Evolutionary conservation across 208 protist species (phyloP).

Genomic region (Novymonas esmeraldas): DNA sequence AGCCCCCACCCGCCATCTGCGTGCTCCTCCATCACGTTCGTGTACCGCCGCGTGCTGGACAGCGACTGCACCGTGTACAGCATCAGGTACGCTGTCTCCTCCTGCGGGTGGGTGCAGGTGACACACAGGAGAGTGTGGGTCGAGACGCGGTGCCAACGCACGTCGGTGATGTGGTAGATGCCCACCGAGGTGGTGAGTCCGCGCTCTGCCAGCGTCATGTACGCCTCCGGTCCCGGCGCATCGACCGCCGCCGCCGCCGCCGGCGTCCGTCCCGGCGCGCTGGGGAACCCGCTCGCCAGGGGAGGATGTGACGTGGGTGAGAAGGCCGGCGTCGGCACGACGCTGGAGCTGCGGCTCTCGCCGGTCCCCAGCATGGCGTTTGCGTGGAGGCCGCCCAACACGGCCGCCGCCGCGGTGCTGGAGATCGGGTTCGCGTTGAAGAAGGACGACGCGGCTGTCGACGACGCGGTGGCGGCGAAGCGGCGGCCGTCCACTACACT

Average conservation of each 20-base stretch:
- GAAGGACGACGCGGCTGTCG: conserved; percentile 12
- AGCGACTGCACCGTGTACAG: conserved; percentile 76
- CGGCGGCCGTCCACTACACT: conserved; percentile 1
- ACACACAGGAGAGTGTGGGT: conserved; percentile 78
- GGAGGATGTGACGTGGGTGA: conserved; percentile 27
- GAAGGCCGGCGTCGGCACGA: conserved; percentile 26
- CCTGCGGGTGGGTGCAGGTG: conserved; percentile 53
- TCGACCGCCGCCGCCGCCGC: background rate
- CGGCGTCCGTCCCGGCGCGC: background rate
- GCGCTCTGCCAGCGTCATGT: conserved; percentile 40
- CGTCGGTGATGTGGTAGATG: conserved; percentile 42
- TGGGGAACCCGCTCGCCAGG: conserved; percentile 1
- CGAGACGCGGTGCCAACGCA: conserved; percentile 72
- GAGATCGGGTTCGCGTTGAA: conserved; percentile 6
- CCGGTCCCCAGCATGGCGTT: background rate
- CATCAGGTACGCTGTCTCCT: conserved; percentile 40
- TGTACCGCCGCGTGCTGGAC: conserved; percentile 33
- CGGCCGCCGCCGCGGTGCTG: background rate
- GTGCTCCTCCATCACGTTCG: conserved; percentile 42
- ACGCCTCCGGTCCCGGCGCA: background rate
- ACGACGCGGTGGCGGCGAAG: conserved; percentile 13
- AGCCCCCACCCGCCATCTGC: conserved; percentile 23
- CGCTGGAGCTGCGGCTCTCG: conserved; percentile 26
- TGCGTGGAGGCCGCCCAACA: background rate
- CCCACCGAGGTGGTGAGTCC: conserved; percentile 63